Base-by-base conservation (phyloP, 2,329 filamentous ascomycete species). In the Xylaria digitata region DNA sequence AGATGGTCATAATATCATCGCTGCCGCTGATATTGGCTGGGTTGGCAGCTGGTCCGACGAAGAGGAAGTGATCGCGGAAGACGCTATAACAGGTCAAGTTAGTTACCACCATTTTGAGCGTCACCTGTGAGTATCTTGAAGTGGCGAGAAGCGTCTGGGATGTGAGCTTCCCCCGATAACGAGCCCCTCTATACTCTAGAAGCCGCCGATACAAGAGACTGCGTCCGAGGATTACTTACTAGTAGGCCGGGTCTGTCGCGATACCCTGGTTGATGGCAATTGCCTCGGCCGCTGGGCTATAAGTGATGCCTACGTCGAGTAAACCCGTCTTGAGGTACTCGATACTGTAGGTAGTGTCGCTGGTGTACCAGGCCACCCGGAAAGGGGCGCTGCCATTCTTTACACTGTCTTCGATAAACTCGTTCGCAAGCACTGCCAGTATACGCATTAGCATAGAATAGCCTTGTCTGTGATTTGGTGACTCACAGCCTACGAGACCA, bases 51-150 rank as follows among this genome's bases (percentile, higher is more conserved):
- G 50, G 60, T 42, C 60, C 60, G 42, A 62, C 43, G 34, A 56
- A 56, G 42, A 56, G 45, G 60, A 62, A 62, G 45, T 62, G 60
- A 23, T 56, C 60, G 5, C 60, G 50, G 42, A 62, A 62, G n/a
- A n/a, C 52, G 19, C 45, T 48, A 48, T 23, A 48, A 15, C 11
- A 40, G 11, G 2, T 40, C 1, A 15, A 15, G 37, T 40, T 40
- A 40, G 13, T 40, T 40, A 40, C 5, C 37, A 9, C 11, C 11
- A 9, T 40, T 40, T 48, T 48, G n/a, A 21, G 43, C 15, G 17
- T 21, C 17, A 19, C 19, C 43, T 48, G 2, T 48, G 45, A 23
- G 8, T 48, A 19, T 4, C 2, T 48, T 48, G 19, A 13, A 11
- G 23, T 6, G n/a, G 45, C 3, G 45, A 48, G 7, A 21, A 48